phyloP scores from a whole-genome alignment of 768 basidiomycete genomes.

The Boletus rufocinnamomeus region DNA sequence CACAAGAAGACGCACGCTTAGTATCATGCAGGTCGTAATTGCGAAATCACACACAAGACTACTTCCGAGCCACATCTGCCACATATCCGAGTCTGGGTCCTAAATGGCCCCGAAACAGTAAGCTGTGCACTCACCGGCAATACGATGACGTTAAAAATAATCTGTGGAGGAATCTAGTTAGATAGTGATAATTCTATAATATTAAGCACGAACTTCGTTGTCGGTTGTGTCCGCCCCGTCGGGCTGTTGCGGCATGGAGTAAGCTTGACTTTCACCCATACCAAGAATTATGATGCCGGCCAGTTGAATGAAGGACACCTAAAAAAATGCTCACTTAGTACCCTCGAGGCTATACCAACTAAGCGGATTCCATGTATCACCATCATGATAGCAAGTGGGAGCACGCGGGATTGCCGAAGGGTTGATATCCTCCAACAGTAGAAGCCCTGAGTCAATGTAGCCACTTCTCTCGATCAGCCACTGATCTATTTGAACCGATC shows the following conservation, averaged over 20 bases:
- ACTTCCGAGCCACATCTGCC: too few relatives aligned
- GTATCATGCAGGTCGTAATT: too few relatives aligned
- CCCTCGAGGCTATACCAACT: background rate
- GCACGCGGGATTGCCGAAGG: background rate
- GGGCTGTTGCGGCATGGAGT: too few relatives aligned
- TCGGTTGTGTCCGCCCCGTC: too few relatives aligned
- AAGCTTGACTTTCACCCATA: background rate
- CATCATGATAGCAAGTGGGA: constrained; percentile 17
- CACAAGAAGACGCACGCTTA: too few relatives aligned
- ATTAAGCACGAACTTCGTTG: too few relatives aligned
- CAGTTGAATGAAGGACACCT: constrained; percentile 28
- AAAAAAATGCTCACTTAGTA: background rate
- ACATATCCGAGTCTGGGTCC: too few relatives aligned
- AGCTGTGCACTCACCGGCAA: too few relatives aligned
- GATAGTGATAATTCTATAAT: background rate
- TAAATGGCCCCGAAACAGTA: too few relatives aligned
- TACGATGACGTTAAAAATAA: too few relatives aligned
- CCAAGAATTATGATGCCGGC: constrained; percentile 11
- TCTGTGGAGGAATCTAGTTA: background rate
- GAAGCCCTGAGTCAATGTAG: constrained; percentile 22
- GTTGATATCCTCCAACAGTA: constrained; percentile 27
- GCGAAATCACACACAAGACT: too few relatives aligned
- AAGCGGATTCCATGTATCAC: background rate
- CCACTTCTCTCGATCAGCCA: constrained; percentile 9
- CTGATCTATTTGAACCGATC: background rate